phyloP scores from a whole-genome alignment of 2,329 filamentous ascomycete genomes.

The Pezicula rhizophila region DNA sequence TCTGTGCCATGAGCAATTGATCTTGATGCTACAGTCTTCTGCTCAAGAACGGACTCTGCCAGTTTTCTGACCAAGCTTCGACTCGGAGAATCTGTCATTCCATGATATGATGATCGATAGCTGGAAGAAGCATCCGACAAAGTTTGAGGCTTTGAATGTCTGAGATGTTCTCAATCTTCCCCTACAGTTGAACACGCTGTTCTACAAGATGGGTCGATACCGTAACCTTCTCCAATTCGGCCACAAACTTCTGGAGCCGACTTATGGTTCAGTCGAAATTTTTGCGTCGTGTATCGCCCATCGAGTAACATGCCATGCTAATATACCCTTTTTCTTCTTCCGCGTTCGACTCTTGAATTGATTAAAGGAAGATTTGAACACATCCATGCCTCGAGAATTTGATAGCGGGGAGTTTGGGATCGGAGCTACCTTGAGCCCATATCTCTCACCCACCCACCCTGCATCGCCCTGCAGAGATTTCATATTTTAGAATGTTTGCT shows the following conservation, averaged over 20 bases:
- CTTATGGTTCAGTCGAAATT: conserved; percentile 16
- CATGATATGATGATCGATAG: conserved; percentile 1
- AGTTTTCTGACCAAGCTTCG: conserved; percentile 3
- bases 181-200: conserved; percentile 9
- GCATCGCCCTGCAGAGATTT: conserved; percentile 6
- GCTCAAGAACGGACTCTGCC: conserved; percentile 1
- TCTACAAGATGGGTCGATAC: conserved; percentile 11
- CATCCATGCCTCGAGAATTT: conserved; percentile 5
- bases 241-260: conserved; percentile 13
- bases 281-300: conserved; percentile 16
- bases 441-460: conserved; percentile 4
- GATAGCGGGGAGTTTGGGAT: background rate
- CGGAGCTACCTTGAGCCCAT: background rate
- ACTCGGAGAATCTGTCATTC: conserved; percentile 14
- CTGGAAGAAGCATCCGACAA: conserved; percentile 11
- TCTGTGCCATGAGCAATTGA: background rate
- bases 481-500: conserved; percentile 7
- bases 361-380: conserved; percentile 17
- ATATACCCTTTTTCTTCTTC: conserved; percentile 15
- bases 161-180: conserved; percentile 17
- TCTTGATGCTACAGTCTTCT: background rate
- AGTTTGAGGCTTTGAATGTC: conserved; percentile 16
- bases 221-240: conserved; percentile 19
- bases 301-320: conserved; percentile 15
- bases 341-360: conserved; percentile 12